These are phyloP conservation scores for Fomitopsis pinicola DNA, from an alignment of 1,284 basidiomycete species.

Conservation along the genomic window DNA sequence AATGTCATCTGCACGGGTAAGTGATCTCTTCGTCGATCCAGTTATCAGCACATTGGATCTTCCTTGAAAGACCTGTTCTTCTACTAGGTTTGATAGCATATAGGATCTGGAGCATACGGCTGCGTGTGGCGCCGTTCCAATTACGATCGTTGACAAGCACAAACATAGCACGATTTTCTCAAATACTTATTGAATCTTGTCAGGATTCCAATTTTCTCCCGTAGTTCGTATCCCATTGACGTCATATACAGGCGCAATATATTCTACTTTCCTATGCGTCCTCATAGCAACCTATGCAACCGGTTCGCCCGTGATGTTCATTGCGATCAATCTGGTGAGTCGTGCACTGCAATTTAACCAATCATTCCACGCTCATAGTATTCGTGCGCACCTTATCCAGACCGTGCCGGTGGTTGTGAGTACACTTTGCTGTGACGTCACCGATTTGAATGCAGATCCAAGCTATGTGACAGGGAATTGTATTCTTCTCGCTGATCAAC, in stretches of 20 bases:
- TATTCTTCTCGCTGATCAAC: too few species aligned
- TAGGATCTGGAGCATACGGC: neutral
- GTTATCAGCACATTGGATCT: too few species aligned
- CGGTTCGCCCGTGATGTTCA: neutral
- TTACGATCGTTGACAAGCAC: neutral
- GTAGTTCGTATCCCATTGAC: too few species aligned
- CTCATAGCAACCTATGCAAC: neutral
- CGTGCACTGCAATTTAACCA: too few species aligned
- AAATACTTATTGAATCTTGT: neutral
- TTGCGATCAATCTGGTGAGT: neutral
- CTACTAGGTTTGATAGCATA: neutral
- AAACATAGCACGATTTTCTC: neutral
- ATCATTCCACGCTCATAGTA: neutral
- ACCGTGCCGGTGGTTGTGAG: neutral
- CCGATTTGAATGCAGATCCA: too few species aligned
- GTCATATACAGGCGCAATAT: neutral
- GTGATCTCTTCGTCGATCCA: neutral
- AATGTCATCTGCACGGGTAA: neutral
- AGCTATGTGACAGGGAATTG: too few species aligned
- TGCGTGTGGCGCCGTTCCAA: neutral
- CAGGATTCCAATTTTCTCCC: neutral
- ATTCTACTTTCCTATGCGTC: neutral
- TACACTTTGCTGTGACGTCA: too few species aligned
- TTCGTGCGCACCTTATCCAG: neutral
- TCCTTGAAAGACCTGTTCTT: neutral